phyloP scores from a whole-genome alignment of 73 alveolate species.

The Paraurostyla sp. region DNA sequence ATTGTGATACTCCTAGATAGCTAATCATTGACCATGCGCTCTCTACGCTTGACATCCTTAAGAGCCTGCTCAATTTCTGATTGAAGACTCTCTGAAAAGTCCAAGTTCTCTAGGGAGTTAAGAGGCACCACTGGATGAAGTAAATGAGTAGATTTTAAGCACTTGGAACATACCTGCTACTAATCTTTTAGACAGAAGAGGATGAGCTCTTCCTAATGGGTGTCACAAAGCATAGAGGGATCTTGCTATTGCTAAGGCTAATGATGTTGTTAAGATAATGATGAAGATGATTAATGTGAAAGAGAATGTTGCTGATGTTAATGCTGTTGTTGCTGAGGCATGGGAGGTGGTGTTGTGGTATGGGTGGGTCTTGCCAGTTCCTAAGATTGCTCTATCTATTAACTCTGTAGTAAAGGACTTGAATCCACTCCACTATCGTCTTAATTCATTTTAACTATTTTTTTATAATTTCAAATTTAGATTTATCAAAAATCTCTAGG shows the following conservation, averaged over 20 bases:
- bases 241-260: too few relatives aligned
- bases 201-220: conserved; percentile 53
- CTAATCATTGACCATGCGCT: background rate
- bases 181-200: conserved; percentile 62
- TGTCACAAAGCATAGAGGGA: conserved; percentile 22
- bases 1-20: conserved; percentile 1
- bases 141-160: conserved; percentile 63
- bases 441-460: background rate
- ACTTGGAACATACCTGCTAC: conserved; percentile 44
- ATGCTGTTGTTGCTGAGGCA: too few relatives aligned
- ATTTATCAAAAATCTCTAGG: too few relatives aligned
- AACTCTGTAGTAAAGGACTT: background rate
- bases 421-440: conserved; percentile 36
- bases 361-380: background rate
- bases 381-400: background rate
- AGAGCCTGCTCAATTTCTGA: conserved; percentile 43
- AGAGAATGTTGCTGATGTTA: too few relatives aligned
- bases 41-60: conserved; percentile 36
- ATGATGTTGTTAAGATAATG: too few relatives aligned
- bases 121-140: conserved; percentile 69
- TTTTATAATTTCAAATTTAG: too few relatives aligned
- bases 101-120: conserved; percentile 63
- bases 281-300: too few relatives aligned
- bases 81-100: conserved; percentile 57
- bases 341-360: too few relatives aligned